These are phyloP conservation scores for Laetiporus sulphureus DNA, from an alignment of 1,284 basidiomycete genomes.

Conservation along the genomic window DNA sequence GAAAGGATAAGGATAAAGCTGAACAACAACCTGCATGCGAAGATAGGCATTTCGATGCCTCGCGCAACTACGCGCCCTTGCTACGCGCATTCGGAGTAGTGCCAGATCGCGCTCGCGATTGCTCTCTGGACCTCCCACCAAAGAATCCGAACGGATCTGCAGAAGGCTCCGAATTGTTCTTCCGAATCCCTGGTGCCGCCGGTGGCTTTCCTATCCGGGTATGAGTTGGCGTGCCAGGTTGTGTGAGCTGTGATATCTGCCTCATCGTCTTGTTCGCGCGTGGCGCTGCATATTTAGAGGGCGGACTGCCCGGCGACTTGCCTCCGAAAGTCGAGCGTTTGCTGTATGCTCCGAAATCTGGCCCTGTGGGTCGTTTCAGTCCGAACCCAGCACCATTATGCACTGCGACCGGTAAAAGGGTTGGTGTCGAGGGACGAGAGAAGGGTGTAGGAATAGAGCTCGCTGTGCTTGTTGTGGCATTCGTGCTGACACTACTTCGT, in stretches of 20 bases:
- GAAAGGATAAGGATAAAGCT: not conserved
- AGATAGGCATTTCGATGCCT: too few species aligned
- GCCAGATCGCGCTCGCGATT: conserved; percentile 18
- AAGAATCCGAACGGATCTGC: conserved; percentile 15
- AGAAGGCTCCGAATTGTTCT: conserved; percentile 35
- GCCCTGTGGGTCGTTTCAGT: conserved; percentile 54
- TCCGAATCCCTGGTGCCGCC: conserved; percentile 34
- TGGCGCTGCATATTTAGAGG: conserved; percentile 20
- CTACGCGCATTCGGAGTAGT: conserved; percentile 15
- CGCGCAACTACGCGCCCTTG: too few species aligned
- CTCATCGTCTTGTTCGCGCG: conserved; percentile 49
- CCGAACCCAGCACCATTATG: conserved; percentile 33
- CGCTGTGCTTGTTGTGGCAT: conserved; percentile 34
- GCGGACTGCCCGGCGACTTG: conserved; percentile 9
- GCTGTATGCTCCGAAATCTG: conserved; percentile 33
- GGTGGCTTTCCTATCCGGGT: conserved; percentile 62
- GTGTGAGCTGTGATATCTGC: conserved; percentile 34
- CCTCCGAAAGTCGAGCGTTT: conserved; percentile 56
- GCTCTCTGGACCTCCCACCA: conserved; percentile 12
- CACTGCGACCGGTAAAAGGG: conserved; percentile 62
- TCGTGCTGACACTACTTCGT: conserved; percentile 44
- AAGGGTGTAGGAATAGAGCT: conserved; percentile 59
- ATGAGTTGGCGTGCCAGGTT: conserved; percentile 37
- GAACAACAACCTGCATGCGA: too few species aligned
- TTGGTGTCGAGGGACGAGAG: conserved; percentile 69